Evolutionary conservation across 2,329 filamentous ascomycete genomes (phyloP).

Genomic region (Furcasterigmium furcatum): DNA sequence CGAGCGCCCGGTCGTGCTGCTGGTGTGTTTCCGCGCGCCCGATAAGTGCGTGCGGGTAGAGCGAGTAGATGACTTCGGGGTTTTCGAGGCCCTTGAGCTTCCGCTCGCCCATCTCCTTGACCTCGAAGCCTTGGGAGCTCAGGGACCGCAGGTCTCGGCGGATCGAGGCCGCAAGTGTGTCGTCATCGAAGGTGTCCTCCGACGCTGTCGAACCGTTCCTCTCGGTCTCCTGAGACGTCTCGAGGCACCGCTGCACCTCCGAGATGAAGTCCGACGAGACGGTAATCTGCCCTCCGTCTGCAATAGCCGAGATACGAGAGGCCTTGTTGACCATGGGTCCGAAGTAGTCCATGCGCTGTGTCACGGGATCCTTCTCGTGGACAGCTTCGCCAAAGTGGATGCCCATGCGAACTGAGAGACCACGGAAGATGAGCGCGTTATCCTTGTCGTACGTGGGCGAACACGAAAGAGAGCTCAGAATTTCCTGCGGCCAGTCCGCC

Average conservation of each 20-base stretch:
- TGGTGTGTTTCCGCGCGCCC: constrained; percentile 73
- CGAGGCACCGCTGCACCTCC: constrained; percentile 87
- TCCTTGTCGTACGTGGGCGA: constrained; percentile 81
- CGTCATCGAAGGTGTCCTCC: constrained; percentile 69
- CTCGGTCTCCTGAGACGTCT: constrained; percentile 85
- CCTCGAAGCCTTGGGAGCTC: constrained; percentile 89
- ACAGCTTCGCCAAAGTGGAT: constrained; percentile 94
- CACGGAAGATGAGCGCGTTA: constrained; percentile 86
- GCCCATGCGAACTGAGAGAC: constrained; percentile 94
- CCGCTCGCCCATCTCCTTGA: constrained; percentile 92
- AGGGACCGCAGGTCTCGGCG: constrained; percentile 84
- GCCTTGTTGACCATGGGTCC: constrained; percentile 99
- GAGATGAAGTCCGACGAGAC: constrained; percentile 97
- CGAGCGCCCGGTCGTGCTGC: constrained; percentile 39
- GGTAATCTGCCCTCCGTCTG: constrained; percentile 94
- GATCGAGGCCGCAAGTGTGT: constrained; percentile 71
- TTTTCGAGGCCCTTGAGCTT: constrained; percentile 98
- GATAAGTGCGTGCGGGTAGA: constrained; percentile 86
- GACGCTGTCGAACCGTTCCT: constrained; percentile 59
- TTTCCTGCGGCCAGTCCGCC: constrained; percentile 89
- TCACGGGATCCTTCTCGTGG: constrained; percentile 93
- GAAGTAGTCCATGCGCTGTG: constrained; percentile 98
- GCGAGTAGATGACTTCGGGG: constrained; percentile 89
- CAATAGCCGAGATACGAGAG: constrained; percentile 87
- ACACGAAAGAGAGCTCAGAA: constrained; percentile 81